These are phyloP conservation scores for Atractiella rhizophila DNA, from an alignment of 768 basidiomycete species.

Conservation along the genomic window DNA sequence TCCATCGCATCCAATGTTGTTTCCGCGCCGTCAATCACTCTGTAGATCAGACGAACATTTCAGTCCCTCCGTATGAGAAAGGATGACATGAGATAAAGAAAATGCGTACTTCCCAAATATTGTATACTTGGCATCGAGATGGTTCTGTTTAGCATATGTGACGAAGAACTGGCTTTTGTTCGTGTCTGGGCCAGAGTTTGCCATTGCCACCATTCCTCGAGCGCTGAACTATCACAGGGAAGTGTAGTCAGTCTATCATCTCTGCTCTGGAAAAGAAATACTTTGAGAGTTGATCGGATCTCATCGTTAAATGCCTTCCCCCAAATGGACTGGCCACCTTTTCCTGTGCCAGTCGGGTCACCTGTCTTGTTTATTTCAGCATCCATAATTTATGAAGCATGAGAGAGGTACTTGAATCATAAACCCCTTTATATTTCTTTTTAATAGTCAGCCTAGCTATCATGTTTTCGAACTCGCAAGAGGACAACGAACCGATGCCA, in stretches of 20 bases:
- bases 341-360: constrained; percentile 69
- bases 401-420: constrained; percentile 44
- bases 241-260: neutral
- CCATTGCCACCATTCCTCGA: constrained; percentile 90
- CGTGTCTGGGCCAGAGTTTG: constrained; percentile 76
- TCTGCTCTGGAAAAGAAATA: constrained; percentile 17
- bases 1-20: constrained; percentile 86
- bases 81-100: neutral
- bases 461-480: neutral
- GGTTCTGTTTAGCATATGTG: constrained; percentile 55
- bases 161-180: constrained; percentile 47
- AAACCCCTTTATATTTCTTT: constrained; percentile 72
- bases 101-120: no score
- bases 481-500: constrained; percentile 36
- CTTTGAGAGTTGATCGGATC: constrained; percentile 78
- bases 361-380: constrained; percentile 30
- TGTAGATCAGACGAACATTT: constrained; percentile 8
- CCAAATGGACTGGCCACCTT: constrained; percentile 93
- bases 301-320: constrained; percentile 77
- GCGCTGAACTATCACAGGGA: constrained; percentile 51
- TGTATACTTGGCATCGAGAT: constrained; percentile 55
- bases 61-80: neutral
- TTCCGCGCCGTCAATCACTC: constrained; percentile 91
- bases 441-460: neutral
- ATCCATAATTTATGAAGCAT: neutral